Base-by-base conservation (phyloP, 495 filamentous ascomycete species). In the Daldinia loculata region DNA sequence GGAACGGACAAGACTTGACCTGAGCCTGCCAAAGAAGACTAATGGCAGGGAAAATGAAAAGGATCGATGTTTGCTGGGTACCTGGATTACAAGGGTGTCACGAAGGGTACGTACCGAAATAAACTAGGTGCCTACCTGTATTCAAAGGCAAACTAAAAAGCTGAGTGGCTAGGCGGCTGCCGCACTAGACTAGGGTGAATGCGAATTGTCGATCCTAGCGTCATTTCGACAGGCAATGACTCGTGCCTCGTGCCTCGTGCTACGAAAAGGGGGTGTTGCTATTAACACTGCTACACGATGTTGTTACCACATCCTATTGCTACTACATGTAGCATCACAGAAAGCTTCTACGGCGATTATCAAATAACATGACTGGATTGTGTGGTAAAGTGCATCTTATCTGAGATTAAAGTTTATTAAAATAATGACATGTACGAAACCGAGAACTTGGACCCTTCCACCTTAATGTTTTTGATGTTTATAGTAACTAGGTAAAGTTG, bases 201-300 rank as follows among this genome's bases (percentile, higher is more conserved):
- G 66, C 52, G 59, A 62, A 60, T 63, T 66, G 70, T 73, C 62
- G 70, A 73, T 73, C 70, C 70, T 73, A 73, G 61, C 70, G 70
- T 73, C 66, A 73, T 73, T 73, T 73, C 59, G 30, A 64, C 43
- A 39, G 36, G 51, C 48, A 45, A 29, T 61, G 41, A 48, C 45
- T 64, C 36, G 67, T 69, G 67, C 55, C n/a, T n/a, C n/a, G n/a
- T n/a, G n/a, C n/a, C 45, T 64, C 36, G 67, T 69, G 67, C 55
- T 63, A 26, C 27, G 29, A 64, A 72, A 64, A 61, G 39, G 69
- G 55, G 60, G 59, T 64, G 60, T 39, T 52, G 27, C 24, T 67
- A 63, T 67, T 63, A 50, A 26, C 26, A 17, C 24, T 55, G 29
- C 53, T 22, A 24, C 32, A 57, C 52, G 1, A 15, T 19, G 52